These are phyloP conservation scores for Beauveria brongniartii DNA, from an alignment of 2,329 filamentous ascomycete genomes.

Conservation along the genomic window DNA sequence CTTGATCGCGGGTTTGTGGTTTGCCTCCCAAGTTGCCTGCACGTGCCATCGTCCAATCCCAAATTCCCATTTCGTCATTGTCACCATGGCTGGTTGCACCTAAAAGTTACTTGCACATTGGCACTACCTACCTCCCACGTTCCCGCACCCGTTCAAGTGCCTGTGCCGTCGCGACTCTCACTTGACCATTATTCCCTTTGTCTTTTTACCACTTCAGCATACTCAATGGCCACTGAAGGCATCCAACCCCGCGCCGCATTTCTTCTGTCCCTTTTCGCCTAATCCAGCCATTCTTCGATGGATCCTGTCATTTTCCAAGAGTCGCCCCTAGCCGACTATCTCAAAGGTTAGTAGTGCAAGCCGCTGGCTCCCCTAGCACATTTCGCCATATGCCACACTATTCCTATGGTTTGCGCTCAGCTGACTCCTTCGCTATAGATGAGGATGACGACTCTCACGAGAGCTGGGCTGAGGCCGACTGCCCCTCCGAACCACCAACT, in stretches of 20 bases:
- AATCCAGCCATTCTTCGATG: conserved; percentile 42
- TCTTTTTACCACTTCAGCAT: not conserved
- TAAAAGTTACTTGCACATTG: not conserved
- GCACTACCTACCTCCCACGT: not conserved
- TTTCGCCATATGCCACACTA: not conserved
- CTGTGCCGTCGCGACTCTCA: conserved; percentile 1
- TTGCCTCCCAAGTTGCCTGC: not conserved
- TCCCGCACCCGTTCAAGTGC: not conserved
- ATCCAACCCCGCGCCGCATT: not conserved
- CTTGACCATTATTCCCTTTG: conserved; percentile 2
- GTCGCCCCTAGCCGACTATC: conserved; percentile 80
- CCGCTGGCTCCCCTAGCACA: not conserved
- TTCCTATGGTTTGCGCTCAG: not conserved
- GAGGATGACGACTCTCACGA: conserved; percentile 36
- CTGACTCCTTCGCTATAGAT: conserved; percentile 25
- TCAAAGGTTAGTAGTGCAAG: conserved; percentile 57
- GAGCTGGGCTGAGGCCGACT: conserved; percentile 38
- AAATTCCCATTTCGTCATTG: not conserved
- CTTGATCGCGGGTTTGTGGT: conserved; percentile 4
- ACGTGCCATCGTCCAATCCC: not conserved
- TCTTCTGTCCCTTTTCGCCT: not conserved
- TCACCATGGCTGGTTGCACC: conserved; percentile 2
- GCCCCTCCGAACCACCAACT: conserved; percentile 24
- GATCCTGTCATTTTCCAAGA: conserved; percentile 82
- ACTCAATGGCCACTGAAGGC: not conserved